phyloP scores from a whole-genome alignment of 805 yeast species.

The Metschnikowia dekortorum region DNA sequence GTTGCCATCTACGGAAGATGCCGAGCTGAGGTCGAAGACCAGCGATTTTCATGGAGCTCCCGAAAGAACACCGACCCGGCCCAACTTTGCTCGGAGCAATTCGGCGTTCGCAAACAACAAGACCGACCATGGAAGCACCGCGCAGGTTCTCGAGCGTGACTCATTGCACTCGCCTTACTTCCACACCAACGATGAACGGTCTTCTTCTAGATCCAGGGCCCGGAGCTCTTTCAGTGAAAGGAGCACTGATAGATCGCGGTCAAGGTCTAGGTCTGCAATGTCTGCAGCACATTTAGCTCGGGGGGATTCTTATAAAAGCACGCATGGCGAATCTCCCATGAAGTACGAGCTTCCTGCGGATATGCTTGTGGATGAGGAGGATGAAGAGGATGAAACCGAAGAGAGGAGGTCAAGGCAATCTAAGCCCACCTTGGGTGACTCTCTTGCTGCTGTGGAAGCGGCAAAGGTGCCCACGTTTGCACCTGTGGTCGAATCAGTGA shows the following conservation, averaged over 20 bases:
- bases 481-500: slow-evolving; percentile 9
- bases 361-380: slow-evolving; percentile 20
- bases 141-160: slow-evolving; percentile 12
- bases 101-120: slow-evolving; percentile 9
- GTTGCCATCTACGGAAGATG: slow-evolving; percentile 17
- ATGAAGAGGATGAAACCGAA: slow-evolving; percentile 27
- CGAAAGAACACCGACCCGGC: slow-evolving; percentile 6
- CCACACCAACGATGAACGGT: slow-evolving; percentile 13
- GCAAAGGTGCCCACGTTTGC: not conserved
- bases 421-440: slow-evolving; percentile 42
- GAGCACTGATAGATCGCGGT: slow-evolving; percentile 18
- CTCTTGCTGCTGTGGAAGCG: slow-evolving; percentile 40
- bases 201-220: slow-evolving; percentile 29
- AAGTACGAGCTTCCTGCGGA: slow-evolving; percentile 42
- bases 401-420: slow-evolving; percentile 40
- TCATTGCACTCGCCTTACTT: slow-evolving; percentile 19
- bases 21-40: slow-evolving; percentile 15
- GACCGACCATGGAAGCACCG: slow-evolving; percentile 10
- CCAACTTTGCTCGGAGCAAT: slow-evolving; percentile 9
- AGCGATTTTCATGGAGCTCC: slow-evolving; percentile 7
- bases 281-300: slow-evolving; percentile 62
- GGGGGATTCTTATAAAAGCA: slow-evolving; percentile 71
- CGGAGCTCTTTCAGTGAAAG: slow-evolving; percentile 13
- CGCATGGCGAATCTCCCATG: slow-evolving; percentile 43
- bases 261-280: slow-evolving; percentile 20